Evolutionary conservation across 2,329 filamentous ascomycete genomes (phyloP).

Genomic region (Trichophaea hybrida): DNA sequence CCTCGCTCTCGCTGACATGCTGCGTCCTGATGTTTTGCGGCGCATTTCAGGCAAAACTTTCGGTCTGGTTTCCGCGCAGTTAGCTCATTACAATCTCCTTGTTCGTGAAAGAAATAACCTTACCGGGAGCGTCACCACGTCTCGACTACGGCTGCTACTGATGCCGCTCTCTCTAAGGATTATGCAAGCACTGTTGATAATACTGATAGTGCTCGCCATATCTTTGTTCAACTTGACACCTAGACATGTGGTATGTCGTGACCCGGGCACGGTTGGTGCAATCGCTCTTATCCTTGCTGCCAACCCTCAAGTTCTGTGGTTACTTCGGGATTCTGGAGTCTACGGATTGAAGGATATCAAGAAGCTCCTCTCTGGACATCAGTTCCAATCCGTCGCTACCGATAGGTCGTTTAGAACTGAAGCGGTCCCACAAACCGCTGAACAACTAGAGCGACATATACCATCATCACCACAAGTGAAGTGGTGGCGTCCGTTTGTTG

Average conservation of each 20-base stretch:
- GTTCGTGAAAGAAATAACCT: neutral
- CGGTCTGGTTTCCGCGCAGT: constrained; percentile 10
- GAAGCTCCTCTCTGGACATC: constrained; percentile 10
- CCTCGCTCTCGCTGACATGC: neutral
- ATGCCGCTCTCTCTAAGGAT: constrained; percentile 15
- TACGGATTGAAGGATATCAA: constrained; percentile 12
- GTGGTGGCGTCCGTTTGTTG: constrained; percentile 15
- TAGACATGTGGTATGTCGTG: constrained; percentile 11
- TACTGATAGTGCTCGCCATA: constrained; percentile 8
- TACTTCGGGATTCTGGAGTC: constrained; percentile 10
- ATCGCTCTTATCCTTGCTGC: constrained; percentile 14
- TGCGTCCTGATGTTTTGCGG: constrained; percentile 11
- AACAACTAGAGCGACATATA: neutral
- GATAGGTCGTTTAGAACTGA: constrained; percentile 15
- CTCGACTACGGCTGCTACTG: constrained; percentile 15
- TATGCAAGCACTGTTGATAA: constrained; percentile 13
- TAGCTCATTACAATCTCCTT: constrained; percentile 7
- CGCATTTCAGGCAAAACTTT: constrained; percentile 9
- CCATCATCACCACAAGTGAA: neutral
- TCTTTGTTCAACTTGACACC: constrained; percentile 7
- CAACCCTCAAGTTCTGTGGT: neutral
- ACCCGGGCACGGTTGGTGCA: constrained; percentile 16
- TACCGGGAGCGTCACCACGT: constrained; percentile 3
- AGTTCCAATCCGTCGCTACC: constrained; percentile 9
- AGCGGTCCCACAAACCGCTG: neutral